phyloP scores from a whole-genome alignment of 306 rosid species.

The Ormosia emarginata region DNA sequence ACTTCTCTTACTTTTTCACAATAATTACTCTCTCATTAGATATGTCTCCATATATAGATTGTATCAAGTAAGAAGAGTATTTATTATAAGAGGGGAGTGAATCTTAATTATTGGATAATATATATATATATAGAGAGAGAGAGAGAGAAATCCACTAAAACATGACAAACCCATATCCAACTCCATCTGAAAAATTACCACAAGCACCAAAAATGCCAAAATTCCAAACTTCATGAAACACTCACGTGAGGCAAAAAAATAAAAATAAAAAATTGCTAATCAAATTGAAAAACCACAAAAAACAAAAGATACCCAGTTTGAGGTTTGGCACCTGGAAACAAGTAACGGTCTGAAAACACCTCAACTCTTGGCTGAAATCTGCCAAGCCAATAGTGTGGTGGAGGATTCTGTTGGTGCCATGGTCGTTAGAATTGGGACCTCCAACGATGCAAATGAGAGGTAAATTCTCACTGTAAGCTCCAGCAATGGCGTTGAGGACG shows the following conservation, averaged over 20 bases:
- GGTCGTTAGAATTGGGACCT: conserved; percentile 86
- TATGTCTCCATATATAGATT: too few species aligned
- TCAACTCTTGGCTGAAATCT: conserved; percentile 79
- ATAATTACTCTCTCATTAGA: too few species aligned
- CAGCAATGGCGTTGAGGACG: conserved; percentile 81
- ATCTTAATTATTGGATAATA: too few species aligned
- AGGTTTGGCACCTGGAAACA: conserved; percentile 62
- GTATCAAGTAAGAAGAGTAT: too few species aligned
- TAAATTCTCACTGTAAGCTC: conserved; percentile 82
- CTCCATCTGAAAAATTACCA: not conserved
- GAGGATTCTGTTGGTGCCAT: conserved; percentile 59
- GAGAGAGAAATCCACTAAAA: too few species aligned
- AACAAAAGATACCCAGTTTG: too few species aligned
- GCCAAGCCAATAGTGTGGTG: conserved; percentile 92
- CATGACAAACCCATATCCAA: not conserved
- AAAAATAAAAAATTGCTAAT: too few species aligned
- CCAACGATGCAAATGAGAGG: conserved; percentile 87
- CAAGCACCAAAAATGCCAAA: not conserved
- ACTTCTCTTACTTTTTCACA: too few species aligned
- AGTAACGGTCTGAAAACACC: conserved; percentile 82
- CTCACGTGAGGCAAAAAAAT: not conserved
- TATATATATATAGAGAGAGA: too few species aligned
- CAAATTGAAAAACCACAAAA: not conserved
- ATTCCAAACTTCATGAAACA: not conserved
- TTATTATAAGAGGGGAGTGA: too few species aligned